phyloP scores from a whole-genome alignment of 2,329 filamentous ascomycete genomes.

The Rhinocladiella similis region DNA sequence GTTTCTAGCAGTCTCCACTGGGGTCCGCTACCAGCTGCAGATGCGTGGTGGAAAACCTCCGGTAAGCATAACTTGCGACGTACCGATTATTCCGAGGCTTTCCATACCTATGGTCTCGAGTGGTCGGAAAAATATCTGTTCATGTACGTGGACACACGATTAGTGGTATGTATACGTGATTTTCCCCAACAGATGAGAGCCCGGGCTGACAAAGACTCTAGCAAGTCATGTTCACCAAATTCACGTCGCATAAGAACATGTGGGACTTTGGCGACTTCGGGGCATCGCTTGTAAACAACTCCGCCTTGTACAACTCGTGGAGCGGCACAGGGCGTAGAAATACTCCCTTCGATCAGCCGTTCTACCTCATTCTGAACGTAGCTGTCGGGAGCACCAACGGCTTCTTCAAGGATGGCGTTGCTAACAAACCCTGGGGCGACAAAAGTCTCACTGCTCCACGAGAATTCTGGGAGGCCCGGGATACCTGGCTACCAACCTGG shows the following conservation, averaged over 20 bases:
- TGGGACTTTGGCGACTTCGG: constrained; percentile 44
- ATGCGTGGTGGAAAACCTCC: constrained; percentile 35
- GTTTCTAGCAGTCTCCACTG: constrained; percentile 51
- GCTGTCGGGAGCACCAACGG: constrained; percentile 53
- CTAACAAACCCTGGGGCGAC: constrained; percentile 29
- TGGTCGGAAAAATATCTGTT: constrained; percentile 56
- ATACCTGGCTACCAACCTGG: constrained; percentile 51
- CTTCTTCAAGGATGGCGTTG: constrained; percentile 49
- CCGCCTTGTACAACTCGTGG: constrained; percentile 49
- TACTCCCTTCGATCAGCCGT: constrained; percentile 54
- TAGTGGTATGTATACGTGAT: constrained; percentile 51
- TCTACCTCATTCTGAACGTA: constrained; percentile 54
- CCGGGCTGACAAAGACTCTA: constrained; percentile 35
- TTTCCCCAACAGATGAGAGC: constrained; percentile 36
- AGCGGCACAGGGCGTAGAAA: constrained; percentile 39
- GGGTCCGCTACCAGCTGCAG: constrained; percentile 37
- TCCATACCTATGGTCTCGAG: constrained; percentile 55
- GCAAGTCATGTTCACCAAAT: constrained; percentile 32
- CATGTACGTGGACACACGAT: constrained; percentile 49
- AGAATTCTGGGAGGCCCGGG: constrained; percentile 38
- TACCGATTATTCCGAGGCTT: constrained; percentile 34
- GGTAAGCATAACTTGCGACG: constrained; percentile 32
- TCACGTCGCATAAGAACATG: constrained; percentile 32
- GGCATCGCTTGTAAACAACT: constrained; percentile 42
- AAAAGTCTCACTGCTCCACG: constrained; percentile 24